Conservation (phyloP, 2,329 filamentous ascomycete genomes). For the Diaporthe australafricana region DNA sequence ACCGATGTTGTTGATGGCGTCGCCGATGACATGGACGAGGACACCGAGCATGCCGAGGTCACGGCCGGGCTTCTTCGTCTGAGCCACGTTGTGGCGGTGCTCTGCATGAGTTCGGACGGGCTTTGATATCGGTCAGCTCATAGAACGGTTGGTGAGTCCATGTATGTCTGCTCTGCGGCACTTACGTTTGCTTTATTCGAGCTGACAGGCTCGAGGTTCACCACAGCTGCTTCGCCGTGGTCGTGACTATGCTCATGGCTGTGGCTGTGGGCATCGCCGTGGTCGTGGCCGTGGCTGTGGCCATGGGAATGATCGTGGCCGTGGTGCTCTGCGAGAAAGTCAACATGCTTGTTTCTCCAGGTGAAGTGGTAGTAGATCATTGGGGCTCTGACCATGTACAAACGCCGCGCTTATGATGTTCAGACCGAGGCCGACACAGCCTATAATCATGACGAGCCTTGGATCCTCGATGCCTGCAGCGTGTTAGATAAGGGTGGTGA, state of each 20-base stretch:
- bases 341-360: not conserved
- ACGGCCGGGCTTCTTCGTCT: slow-evolving; percentile 51
- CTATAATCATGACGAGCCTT: slow-evolving; percentile 75
- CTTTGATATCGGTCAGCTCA: slow-evolving; percentile 35
- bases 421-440: slow-evolving; percentile 72
- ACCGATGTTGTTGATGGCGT: slow-evolving; percentile 81
- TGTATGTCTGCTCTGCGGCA: not conserved
- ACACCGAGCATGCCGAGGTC: slow-evolving; percentile 81
- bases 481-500: slow-evolving; percentile 23
- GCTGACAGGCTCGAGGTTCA: not conserved
- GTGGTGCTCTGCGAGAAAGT: slow-evolving; percentile 48
- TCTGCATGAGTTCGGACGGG: slow-evolving; percentile 54
- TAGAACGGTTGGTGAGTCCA: not conserved
- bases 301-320: slow-evolving; percentile 51
- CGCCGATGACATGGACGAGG: slow-evolving; percentile 76
- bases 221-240: slow-evolving; percentile 39
- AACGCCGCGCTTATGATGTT: slow-evolving; percentile 76
- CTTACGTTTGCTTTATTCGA: slow-evolving; percentile 8
- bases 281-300: slow-evolving; percentile 43
- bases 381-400: slow-evolving; percentile 66
- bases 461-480: slow-evolving; percentile 71
- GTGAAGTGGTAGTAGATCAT: too few relatives aligned
- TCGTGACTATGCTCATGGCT: slow-evolving; percentile 37
- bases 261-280: slow-evolving; percentile 44
- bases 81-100: slow-evolving; percentile 59